Percentiles rank a stretch among this genome's conserved stretches.
Conservation (phyloP, 495 filamentous ascomycete species). For the Peziza echinospora region DNA sequence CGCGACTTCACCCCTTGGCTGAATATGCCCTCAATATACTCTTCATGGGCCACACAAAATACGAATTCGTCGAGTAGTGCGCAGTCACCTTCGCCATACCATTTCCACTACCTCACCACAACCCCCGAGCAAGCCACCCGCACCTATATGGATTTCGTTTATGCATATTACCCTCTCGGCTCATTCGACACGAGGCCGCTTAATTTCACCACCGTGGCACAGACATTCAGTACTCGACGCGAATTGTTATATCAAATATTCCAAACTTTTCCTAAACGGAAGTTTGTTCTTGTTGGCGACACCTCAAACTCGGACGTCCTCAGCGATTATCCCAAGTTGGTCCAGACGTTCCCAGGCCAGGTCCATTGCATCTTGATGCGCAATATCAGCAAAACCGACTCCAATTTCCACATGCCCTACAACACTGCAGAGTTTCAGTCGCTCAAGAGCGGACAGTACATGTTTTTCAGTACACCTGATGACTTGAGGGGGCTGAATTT, state of each 20-base stretch:
- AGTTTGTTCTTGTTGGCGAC: conserved; percentile 56
- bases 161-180: conserved; percentile 39
- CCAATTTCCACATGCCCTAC: conserved; percentile 42
- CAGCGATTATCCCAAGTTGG: conserved; percentile 48
- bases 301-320: conserved; percentile 62
- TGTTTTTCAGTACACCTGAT: conserved; percentile 56
- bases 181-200: conserved; percentile 56
- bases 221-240: conserved; percentile 46
- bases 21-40: conserved; percentile 58
- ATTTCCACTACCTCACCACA: conserved; percentile 71
- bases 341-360: conserved; percentile 38
- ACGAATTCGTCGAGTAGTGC: conserved; percentile 11
- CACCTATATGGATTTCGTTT: conserved; percentile 65
- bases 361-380: conserved; percentile 62
- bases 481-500: conserved; percentile 48
- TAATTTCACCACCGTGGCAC: conserved; percentile 52
- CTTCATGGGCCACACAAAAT: conserved; percentile 39
- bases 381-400: conserved; percentile 49
- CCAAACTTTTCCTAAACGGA: conserved; percentile 48
- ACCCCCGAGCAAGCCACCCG: conserved; percentile 60
- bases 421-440: conserved; percentile 47
- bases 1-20: conserved; percentile 46
- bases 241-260: conserved; percentile 48
- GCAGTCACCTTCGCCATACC: conserved; percentile 24
- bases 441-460: conserved; percentile 40